Evolutionary conservation across 176 grass and related monocot species (phyloP).

Genomic region (Neostapfia colusana): DNA sequence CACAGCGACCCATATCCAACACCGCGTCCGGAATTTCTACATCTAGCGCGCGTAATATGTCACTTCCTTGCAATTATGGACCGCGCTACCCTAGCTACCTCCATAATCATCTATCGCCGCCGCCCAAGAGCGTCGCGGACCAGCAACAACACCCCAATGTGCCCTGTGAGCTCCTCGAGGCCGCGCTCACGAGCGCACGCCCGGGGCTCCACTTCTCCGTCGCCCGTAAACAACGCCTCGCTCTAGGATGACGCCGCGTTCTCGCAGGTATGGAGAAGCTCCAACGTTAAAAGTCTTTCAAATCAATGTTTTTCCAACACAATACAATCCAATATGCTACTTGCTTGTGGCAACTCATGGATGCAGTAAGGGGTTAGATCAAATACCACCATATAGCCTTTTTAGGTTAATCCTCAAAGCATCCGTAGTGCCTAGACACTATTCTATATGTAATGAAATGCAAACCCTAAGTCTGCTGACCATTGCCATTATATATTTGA

Average conservation of each 20-base stretch:
- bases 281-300: constrained; percentile 71
- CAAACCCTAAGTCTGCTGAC: neutral
- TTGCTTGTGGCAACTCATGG: constrained; percentile 72
- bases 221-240: constrained; percentile 53
- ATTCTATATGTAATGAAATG: constrained; percentile 3
- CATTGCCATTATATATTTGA: neutral
- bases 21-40: too few relatives aligned
- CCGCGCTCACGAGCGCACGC: constrained; percentile 83
- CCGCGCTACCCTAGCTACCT: too few relatives aligned
- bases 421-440: constrained; percentile 2
- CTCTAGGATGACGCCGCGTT: constrained; percentile 62
- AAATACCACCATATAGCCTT: neutral
- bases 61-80: too few relatives aligned
- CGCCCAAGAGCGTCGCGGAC: neutral
- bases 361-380: constrained; percentile 52
- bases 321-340: constrained; percentile 73
- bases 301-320: constrained; percentile 79
- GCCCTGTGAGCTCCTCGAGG: constrained; percentile 72
- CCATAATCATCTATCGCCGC: constrained; percentile 74
- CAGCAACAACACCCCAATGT: constrained; percentile 34
- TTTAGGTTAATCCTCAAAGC: neutral
- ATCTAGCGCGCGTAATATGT: too few relatives aligned
- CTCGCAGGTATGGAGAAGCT: constrained; percentile 90
- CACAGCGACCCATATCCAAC: too few relatives aligned
- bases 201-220: constrained; percentile 75